Evolutionary conservation across 176 grass and related monocot species (phyloP), one percentile per base, ranked within the genome.

Genomic region (Oryza australiensis): DNA sequence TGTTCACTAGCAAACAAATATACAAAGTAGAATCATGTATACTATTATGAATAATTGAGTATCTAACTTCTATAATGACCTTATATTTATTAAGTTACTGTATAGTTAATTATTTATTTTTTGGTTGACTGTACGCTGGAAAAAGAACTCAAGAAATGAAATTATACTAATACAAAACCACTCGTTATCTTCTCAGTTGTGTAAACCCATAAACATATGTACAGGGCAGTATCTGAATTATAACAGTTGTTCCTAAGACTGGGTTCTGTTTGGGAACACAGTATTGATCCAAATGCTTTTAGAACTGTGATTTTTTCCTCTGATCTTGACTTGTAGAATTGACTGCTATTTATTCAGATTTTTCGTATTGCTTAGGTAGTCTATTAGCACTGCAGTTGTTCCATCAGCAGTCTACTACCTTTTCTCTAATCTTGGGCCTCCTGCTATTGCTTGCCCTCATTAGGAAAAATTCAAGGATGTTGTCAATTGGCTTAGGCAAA

Each of bases 381-480:
- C 15, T 29, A 81, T 42, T 83, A 41, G 29, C 57, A 32, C 35
- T 49, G 22, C 5, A 26, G 30, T 30, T 80, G 15, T 22, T 78
- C 1, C 46, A 29, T 79, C 35, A 62, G 43, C 13, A 53, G 33
- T 55, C 63, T 60, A 28, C 63, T 48, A 49, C 16, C 64, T 79
- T 80, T 76, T 64, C n/a, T 81, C n/a, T 60, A 60, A 72, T 80
- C 15, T 41, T 62, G 35, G 55, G 9, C 64, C 13, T 59, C 68
- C 63, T 71, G 26, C 26, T 41, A 79, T 82, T 80, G 27, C 51
- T 51, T 82, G 51, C 27, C 42, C 9, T 81, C 81, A 59, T 73
- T 65, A 98, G 95, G 95, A 94, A 41, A 89, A 91, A 76, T 98
- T 95, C 87, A 98, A 98, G 86, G 95, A 98, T 91, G 95, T 98